Evolutionary conservation across 2,329 filamentous ascomycete species (phyloP).

Genomic region (Botrytis cinerea): DNA sequence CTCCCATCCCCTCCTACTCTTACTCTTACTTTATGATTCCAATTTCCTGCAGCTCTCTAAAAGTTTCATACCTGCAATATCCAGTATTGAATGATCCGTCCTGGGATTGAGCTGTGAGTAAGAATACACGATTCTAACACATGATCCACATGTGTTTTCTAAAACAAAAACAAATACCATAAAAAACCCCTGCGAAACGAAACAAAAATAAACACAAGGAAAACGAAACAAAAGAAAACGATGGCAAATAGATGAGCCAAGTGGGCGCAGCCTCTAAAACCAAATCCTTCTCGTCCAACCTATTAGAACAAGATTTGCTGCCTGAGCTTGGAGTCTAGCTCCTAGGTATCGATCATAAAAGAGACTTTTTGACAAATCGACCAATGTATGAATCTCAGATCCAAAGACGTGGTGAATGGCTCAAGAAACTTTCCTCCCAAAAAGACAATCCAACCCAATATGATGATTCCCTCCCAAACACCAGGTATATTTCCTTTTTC

Average conservation of each 20-base stretch:
- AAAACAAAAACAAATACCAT: neutral
- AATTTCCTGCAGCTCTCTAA: neutral
- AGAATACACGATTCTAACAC: neutral
- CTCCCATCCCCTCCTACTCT: neutral
- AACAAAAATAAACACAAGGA: neutral
- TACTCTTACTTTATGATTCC: neutral
- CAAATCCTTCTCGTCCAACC: conserved; percentile 20
- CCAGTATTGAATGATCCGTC: conserved; percentile 16
- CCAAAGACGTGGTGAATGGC: conserved; percentile 27
- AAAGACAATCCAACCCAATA: conserved; percentile 23
- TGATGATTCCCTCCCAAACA: conserved; percentile 34
- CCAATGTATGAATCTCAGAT: conserved; percentile 34
- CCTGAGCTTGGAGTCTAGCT: conserved; percentile 38
- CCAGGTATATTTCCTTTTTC: conserved; percentile 41
- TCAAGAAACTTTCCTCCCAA: conserved; percentile 22
- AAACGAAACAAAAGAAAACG: neutral
- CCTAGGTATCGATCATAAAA: conserved; percentile 28
- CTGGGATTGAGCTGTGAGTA: neutral
- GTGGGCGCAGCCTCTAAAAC: conserved; percentile 19
- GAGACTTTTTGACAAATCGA: conserved; percentile 23
- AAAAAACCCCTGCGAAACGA: neutral
- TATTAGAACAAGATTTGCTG: conserved; percentile 33
- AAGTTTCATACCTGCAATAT: conserved; percentile 19
- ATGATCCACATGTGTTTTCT: conserved; percentile 16
- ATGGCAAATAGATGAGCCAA: conserved; percentile 5